Percentiles rank a stretch among this genome's conserved stretches.
Conservation (phyloP, 495 filamentous ascomycete genomes). For the Aspergillus indologenus region DNA sequence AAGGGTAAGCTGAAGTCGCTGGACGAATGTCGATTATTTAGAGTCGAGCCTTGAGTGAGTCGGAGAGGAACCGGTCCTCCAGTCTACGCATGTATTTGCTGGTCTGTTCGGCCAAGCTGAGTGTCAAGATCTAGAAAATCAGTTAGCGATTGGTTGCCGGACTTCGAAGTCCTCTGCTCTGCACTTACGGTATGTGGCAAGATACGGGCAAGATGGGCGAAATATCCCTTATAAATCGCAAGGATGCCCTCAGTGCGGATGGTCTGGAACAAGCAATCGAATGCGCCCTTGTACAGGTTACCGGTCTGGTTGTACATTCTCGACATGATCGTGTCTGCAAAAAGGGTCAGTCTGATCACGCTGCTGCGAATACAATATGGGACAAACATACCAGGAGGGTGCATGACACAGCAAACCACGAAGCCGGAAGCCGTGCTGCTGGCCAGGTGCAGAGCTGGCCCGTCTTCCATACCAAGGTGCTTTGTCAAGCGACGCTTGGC, state of each 20-base stretch:
- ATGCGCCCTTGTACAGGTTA: constrained; percentile 87
- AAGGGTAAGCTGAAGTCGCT: constrained; percentile 1
- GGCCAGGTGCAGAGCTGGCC: constrained; percentile 80
- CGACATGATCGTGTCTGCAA: constrained; percentile 92
- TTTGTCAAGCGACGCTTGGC: constrained; percentile 80
- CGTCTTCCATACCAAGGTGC: constrained; percentile 86
- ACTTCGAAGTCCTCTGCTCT: not conserved
- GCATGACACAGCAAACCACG: constrained; percentile 97
- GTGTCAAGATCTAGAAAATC: constrained; percentile 65
- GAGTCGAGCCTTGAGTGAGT: constrained; percentile 45
- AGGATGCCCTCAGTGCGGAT: constrained; percentile 85
- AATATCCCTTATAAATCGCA: constrained; percentile 97
- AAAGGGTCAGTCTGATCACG: constrained; percentile 14
- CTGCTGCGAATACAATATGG: not conserved
- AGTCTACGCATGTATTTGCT: constrained; percentile 82
- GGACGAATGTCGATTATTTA: constrained; percentile 23
- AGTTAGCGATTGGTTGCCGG: constrained; percentile 7
- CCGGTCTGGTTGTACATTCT: constrained; percentile 99
- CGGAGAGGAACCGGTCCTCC: constrained; percentile 64
- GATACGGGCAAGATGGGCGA: constrained; percentile 91
- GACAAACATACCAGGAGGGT: constrained; percentile 71
- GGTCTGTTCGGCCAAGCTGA: constrained; percentile 94
- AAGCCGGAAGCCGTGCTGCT: constrained; percentile 91
- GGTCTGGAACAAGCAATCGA: constrained; percentile 90
- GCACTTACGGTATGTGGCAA: constrained; percentile 80